Conservation (phyloP, 306 rosid genomes). For the Trifolium subterraneum region DNA sequence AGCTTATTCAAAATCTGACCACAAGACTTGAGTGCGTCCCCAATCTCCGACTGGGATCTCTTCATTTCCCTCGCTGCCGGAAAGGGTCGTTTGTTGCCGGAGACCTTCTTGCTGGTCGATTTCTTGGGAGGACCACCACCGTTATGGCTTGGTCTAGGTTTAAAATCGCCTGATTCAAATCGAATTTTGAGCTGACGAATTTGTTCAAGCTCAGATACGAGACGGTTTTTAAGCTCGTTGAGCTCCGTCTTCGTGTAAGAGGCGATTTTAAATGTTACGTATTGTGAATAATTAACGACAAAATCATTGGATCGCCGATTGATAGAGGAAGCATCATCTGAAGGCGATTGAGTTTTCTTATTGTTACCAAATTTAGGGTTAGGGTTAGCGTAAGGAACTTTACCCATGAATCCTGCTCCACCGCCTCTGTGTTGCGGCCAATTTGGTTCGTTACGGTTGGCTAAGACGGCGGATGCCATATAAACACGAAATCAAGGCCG, state of each 20-base stretch:
- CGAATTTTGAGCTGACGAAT: slow-evolving; percentile 66
- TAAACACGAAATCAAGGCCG: slow-evolving; percentile 33
- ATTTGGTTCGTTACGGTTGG: slow-evolving; percentile 72
- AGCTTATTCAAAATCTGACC: slow-evolving; percentile 69
- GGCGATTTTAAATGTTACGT: slow-evolving; percentile 62
- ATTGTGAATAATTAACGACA: slow-evolving; percentile 43
- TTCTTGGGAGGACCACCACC: slow-evolving; percentile 50
- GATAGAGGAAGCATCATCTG: slow-evolving; percentile 87
- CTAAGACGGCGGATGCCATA: slow-evolving; percentile 90
- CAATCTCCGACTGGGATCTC: slow-evolving; percentile 59
- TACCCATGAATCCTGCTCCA: slow-evolving; percentile 88
- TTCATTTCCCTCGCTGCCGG: slow-evolving; percentile 54
- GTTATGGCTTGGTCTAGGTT: slow-evolving; percentile 28
- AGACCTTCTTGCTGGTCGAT: slow-evolving; percentile 56
- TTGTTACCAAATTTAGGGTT: slow-evolving; percentile 57
- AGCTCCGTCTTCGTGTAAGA: slow-evolving; percentile 69
- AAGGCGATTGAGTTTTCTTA: slow-evolving; percentile 70
- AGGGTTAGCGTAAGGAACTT: slow-evolving; percentile 58
- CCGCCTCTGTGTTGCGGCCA: slow-evolving; percentile 75
- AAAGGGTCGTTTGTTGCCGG: slow-evolving; percentile 71
- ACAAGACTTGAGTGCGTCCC: slow-evolving; percentile 67
- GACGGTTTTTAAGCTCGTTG: slow-evolving; percentile 62
- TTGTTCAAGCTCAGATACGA: slow-evolving; percentile 70
- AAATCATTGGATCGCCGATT: slow-evolving; percentile 51
- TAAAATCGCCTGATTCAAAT: slow-evolving; percentile 63